Base-by-base conservation (phyloP, 768 basidiomycete genomes). In the Boletus reticulatus region DNA sequence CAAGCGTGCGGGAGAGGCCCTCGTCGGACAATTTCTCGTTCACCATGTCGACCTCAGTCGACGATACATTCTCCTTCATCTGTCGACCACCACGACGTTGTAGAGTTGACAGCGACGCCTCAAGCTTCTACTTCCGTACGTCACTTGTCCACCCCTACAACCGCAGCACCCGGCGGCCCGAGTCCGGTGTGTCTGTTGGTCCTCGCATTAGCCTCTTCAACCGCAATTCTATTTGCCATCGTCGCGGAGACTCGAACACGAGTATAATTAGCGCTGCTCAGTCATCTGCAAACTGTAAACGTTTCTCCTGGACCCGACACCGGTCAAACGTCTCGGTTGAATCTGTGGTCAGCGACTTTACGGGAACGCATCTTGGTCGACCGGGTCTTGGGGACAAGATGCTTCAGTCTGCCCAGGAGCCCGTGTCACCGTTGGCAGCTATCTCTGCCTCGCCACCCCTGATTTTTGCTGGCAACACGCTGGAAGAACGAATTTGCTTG, bases 311-410 rank as follows among this genome's bases (percentile, higher is more conserved):
- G 85, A 76, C 79, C 6, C 78, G 76, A 31, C 85, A 87, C 56
- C 76, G 75, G 4, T 78, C 78, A 16, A 80, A 87, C 27, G 61
- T 68, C 34, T 89, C 88, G 0, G 66, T 79, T 2, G 89, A 92
- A 58, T 92, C 89, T 0, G 68, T 83, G 32, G 69, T 78, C 64
- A 91, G 87, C 60, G 84, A 88, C 44, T 81, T 80, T 58, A 84
- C 87, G 11, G 76, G 71, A 4, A 69, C 75, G 60, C 74, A 79
- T n/a, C 69, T 88, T 1, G 83, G 79, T 2, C 80, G 90, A 11
- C 91, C 91, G 2, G 88, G 85, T 4, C 67, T 92, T 4, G 90
- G 91, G 1, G 91, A 93, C 69, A 93, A 92, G 79, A 93, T 93
- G 91, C 88, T 93, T 58, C 84, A 88, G 37, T 84, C 77, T 32